Base-by-base conservation (phyloP, 495 filamentous ascomycete species). In the Amniculicola lignicola region DNA sequence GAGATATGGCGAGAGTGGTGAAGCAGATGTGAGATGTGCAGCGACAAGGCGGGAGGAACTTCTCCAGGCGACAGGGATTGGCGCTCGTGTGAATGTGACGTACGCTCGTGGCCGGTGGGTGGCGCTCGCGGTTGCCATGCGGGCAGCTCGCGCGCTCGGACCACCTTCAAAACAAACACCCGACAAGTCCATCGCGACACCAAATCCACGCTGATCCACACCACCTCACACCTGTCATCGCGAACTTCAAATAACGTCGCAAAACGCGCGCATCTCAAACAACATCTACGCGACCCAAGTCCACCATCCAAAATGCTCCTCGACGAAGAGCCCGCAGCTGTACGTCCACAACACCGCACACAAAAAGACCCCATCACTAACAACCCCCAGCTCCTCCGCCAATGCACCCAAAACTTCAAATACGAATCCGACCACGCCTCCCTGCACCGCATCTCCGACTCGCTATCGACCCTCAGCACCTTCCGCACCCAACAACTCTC, bases 321-420 rank as follows among this genome's bases (percentile, higher is more conserved):
- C 74, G 93, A 97, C 75, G 93, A 97, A 75, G 88, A 89, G 69
- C 93, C 93, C 55, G 88, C 84, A 36, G 85, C 84, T 21, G 88
- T 92, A 82, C 18, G 78, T 39, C 15, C 54, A 25, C 19, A 36
- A 33, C 36, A 37, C 14, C 46, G 16, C 33, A 18, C 35, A 16
- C 21, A 15, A n/a, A 37, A 27, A 23, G 48, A 15, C 18, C 37
- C 15, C 10, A 24, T 6, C 39, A 65, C 69, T 55, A 70, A 64
- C 37, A 45, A 24, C 33, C 28, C 33, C 12, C 66, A 93, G 87
- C 85, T 97, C 65, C 95, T 97, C 71, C 77, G 84, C 69, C 84
- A 92, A 72, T 94, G 90, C 18, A 84, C 92, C 70, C 77, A 81
- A 46, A 95, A 96, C 77, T 98, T 98, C 81, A 92, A 95, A 74